phyloP scores from a whole-genome alignment of 208 protist genomes.

The Plasmodiophora brassicae region DNA sequence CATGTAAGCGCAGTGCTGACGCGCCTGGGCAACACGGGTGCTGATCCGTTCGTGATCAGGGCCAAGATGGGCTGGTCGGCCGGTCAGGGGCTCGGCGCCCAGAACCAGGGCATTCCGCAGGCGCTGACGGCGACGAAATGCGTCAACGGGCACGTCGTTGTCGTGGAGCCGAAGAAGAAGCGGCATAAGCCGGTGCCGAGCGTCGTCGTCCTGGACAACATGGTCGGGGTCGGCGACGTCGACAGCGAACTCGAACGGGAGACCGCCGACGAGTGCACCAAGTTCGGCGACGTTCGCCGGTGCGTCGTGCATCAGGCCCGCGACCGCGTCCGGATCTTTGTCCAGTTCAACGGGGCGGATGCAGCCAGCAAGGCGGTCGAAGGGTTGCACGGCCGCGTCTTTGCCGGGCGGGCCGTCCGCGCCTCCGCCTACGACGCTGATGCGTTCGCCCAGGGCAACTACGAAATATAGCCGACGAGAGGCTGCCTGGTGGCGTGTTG shows the following conservation, averaged over 20 bases:
- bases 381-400: neutral
- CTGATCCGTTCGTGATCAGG: neutral
- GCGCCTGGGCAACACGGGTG: too few species aligned
- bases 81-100: neutral
- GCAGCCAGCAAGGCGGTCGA: neutral
- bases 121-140: neutral
- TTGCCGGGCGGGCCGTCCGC: neutral
- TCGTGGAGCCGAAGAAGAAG: neutral
- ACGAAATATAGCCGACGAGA: too few species aligned
- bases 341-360: neutral
- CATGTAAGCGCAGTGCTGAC: neutral
- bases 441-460: neutral
- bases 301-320: neutral
- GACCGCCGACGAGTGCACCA: neutral
- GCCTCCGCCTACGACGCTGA: neutral
- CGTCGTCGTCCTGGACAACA: constrained; percentile 7
- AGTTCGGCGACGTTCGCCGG: neutral
- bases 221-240: constrained; percentile 4
- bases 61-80: neutral
- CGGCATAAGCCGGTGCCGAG: neutral
- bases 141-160: neutral
- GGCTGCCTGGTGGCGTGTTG: too few species aligned
- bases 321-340: neutral
- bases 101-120: neutral
- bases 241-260: neutral